Evolutionary conservation across 2,329 filamentous ascomycete species (phyloP), one percentile per base, ranked within the genome.

Genomic region (Hypoxylon sp.): DNA sequence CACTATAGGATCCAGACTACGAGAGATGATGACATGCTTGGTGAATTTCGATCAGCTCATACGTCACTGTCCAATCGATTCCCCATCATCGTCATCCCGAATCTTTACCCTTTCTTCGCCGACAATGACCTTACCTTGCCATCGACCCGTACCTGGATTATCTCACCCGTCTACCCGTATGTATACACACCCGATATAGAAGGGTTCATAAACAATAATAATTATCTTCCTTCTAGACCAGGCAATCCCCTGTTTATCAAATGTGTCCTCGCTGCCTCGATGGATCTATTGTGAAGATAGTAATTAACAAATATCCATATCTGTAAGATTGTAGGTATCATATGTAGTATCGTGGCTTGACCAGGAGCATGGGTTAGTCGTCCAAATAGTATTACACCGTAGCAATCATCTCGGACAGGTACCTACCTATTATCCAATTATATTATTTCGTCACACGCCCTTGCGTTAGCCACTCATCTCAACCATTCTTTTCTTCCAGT

Each of bases 1-100:
- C 47, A 47, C 52, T 20, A 21, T 53, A 21, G 21, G 38, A 27
- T 27, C 23, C 41, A 37, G 30, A 17, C 30, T 29, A 25, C 37
- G 34, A 50, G 34, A 49, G 43, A 61, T 61, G 58, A 61, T 61
- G 58, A 59, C 46, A 61, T 56, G 35, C 17, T 30, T 32, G 37
- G 30, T 34, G 23, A 42, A 47, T 52, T 32, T 31, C 35, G 43
- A 51, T 49, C 42, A 51, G 32, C 20, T 13, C 34, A 38, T 61
- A 61, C 58, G 58, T 61, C 58, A 61, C 47, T 34, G 47, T 19
- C 32, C 27, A 46, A 50, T 34, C 21, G 29, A 12, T 42, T 37
- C 36, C 32, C 43, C 15, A 19, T 30, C 40, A 17, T 46, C 36
- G 20, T 34, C 23, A 23, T 50, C 32, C 36, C 16, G 19, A n/a